These are phyloP conservation scores for Tylopilus subfusipes DNA, from an alignment of 768 basidiomycete species.

Conservation along the genomic window DNA sequence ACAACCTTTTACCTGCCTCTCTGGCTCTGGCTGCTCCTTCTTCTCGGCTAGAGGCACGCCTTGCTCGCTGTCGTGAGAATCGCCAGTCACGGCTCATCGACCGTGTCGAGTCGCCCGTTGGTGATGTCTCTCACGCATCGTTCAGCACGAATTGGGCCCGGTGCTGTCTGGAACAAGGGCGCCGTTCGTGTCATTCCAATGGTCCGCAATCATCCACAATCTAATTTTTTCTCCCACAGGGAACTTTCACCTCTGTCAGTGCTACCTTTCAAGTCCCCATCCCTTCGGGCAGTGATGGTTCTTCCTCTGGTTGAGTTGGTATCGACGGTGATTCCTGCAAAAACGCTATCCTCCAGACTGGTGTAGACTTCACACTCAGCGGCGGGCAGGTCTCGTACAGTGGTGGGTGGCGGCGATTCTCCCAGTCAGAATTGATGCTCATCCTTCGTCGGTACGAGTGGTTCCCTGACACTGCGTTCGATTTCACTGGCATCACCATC, in stretches of 20 bases:
- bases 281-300: conserved; percentile 3
- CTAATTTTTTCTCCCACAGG: background rate
- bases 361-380: conserved; percentile 11
- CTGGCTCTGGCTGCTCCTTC: conserved; percentile 15
- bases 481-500: conserved; percentile 14
- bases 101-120: background rate
- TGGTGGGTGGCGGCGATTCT: conserved; percentile 1
- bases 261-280: conserved; percentile 20
- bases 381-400: conserved; percentile 2
- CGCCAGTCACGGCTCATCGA: conserved; percentile 10
- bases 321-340: conserved; percentile 19
- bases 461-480: conserved; percentile 14
- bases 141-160: conserved; percentile 19
- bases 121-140: background rate
- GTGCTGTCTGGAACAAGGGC: conserved; percentile 10
- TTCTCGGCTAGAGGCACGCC: conserved; percentile 11
- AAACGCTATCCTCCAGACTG: conserved; percentile 19
- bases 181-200: background rate
- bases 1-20: conserved; percentile 16
- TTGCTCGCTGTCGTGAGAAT: conserved; percentile 10
- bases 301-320: conserved; percentile 22
- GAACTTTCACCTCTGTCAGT: conserved; percentile 18
- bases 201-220: background rate
- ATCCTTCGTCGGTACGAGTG: conserved; percentile 18
- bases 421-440: background rate